Base-by-base conservation (phyloP, 2,329 filamentous ascomycete species). In the Colletotrichum endophyticum region DNA sequence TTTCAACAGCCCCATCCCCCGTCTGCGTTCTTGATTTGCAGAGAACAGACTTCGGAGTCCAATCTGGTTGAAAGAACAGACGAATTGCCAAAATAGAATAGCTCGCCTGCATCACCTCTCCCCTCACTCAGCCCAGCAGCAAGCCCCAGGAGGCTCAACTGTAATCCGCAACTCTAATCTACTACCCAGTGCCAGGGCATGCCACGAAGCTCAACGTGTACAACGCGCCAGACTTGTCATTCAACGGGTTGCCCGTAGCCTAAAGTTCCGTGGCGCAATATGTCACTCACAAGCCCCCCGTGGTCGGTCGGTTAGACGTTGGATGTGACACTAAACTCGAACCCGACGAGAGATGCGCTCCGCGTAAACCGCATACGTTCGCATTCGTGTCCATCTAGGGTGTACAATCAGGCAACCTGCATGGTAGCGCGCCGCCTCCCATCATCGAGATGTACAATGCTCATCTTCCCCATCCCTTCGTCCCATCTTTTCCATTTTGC, bases 301-400 rank as follows among this genome's bases (percentile, higher is more conserved):
- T 67, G 57, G 68, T n/a, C 36, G 13, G 57, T 63, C 28, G 68
- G 22, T 68, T 66, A 28, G 49, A 56, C 8, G 44, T 61, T 74
- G 66, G 44, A 64, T 30, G 70, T 64, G 63, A 49, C 66, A 74
- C 70, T 70, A 56, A 27, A 8, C 49, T 74, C 71, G 44, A 74
- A 73, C 59, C 44, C 32, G 44, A 69, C 22, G 28, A 73, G 49
- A 73, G 49, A 53, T 64, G 64, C 44, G 70, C 70, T 70, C 66
- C 70, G 70, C 70, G 64, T 73, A 69, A 73, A 59, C 34, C 59
- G 70, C 61, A 53, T 62, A 66, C 22, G 70, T 64, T 74, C 74
- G 66, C 64, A 49, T 70, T 76, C 59, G 70, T 34, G 70, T 73
- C 71, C 70, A 66, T 70, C 64, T 53, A 39, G 11, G 59, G 59